Evolutionary conservation across 2,329 filamentous ascomycete species (phyloP).

Genomic region (Xylariaceae sp.): DNA sequence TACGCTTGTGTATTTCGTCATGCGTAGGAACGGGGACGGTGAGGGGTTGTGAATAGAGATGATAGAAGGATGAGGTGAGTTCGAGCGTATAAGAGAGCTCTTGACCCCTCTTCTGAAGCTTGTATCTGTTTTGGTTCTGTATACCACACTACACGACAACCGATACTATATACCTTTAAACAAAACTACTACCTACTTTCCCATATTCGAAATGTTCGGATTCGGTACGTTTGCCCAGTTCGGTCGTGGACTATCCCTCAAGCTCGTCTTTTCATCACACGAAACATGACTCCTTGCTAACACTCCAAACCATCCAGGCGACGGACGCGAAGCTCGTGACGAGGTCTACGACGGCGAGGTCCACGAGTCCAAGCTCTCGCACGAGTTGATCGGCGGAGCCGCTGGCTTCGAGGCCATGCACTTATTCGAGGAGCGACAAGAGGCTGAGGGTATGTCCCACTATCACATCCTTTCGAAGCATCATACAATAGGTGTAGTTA

Average conservation of each 20-base stretch:
- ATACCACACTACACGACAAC: background rate
- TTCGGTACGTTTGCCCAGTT: conserved; percentile 25
- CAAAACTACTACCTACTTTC: background rate
- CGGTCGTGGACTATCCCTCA: background rate
- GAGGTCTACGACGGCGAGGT: conserved; percentile 37
- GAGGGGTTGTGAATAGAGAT: background rate
- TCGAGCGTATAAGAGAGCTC: background rate
- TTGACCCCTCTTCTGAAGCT: background rate
- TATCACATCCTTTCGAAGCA: no score
- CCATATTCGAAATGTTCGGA: conserved; percentile 29
- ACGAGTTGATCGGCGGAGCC: conserved; percentile 72
- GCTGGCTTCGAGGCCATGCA: conserved; percentile 79
- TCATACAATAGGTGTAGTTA: background rate
- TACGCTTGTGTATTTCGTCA: no score
- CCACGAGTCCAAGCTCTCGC: conserved; percentile 62
- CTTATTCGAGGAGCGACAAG: conserved; percentile 72
- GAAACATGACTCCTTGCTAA: background rate
- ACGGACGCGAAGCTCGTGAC: conserved; percentile 41
- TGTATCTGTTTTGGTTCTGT: background rate
- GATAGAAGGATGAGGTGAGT: background rate
- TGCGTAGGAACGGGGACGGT: background rate
- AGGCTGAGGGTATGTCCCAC: conserved; percentile 54
- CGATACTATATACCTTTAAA: background rate
- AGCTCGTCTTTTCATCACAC: background rate
- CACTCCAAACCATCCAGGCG: conserved; percentile 27